Evolutionary conservation across 768 basidiomycete species (phyloP), one percentile per base, ranked within the genome.

Genomic region (Calocera viscosa): DNA sequence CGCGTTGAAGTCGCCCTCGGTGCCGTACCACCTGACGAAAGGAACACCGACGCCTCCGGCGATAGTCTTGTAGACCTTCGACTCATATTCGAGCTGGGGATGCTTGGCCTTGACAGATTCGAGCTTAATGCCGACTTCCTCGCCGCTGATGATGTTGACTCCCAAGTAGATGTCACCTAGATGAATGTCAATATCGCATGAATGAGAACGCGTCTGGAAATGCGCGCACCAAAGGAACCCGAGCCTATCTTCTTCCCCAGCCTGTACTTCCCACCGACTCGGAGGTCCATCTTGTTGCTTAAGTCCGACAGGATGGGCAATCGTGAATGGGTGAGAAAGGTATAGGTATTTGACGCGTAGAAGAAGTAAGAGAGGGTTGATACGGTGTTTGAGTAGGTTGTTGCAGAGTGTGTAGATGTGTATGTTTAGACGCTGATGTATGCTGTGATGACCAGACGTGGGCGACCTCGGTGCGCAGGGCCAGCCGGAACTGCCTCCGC

Each of bases 91-190:
- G 73, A 99, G 89, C 79, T 99, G 96, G n/a, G 96, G 96, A 72
- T 99, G 96, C 78, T 99, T 99, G 72, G 96, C 96, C 79, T 99
- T 99, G 77, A 98, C 93, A 1, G 95, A 97, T 79, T 99, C 96
- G 73, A 99, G 91, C 80, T 99, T 99, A 84, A 99, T 99, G 75
- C 94, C 96, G 69, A 98, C 95, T 76, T 98, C 96, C 77, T 99
- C 96, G 28, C 95, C 95, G 19, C 95, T 97, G 76, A 98, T 97
- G 81, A 99, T 97, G 83, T 98, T 99, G 78, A 96, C 95, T 67
- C 96, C 96, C 69, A 98, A 91, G 77, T 98, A 98, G 79, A 99
- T 97, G 76, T 97, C 95, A 78, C 94, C 95, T 95, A 69, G 41
- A 64, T n/a, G 26, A 38, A 16, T 33, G 34, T 35, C 26, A 34